A percentile compares a stretch with the other conserved stretches of the same genome.
These are phyloP conservation scores for Usnea hakonensis DNA, from an alignment of 495 filamentous ascomycete genomes.

Conservation along the genomic window DNA sequence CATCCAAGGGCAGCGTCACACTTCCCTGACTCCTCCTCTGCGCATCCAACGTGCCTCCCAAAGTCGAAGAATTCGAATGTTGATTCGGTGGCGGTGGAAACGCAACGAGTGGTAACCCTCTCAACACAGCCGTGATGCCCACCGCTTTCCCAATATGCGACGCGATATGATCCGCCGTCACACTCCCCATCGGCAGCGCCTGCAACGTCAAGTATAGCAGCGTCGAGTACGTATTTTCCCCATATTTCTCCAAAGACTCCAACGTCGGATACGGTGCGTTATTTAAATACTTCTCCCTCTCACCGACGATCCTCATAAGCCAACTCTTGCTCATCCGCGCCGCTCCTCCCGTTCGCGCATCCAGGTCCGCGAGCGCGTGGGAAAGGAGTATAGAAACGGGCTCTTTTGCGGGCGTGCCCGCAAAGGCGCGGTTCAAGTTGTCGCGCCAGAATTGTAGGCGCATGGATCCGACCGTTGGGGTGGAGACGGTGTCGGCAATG, in stretches of 20 bases:
- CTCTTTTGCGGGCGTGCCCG: slow-evolving; percentile 73
- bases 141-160: slow-evolving; percentile 90
- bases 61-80: slow-evolving; percentile 38
- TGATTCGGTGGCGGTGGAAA: slow-evolving; percentile 60
- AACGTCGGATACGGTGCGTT: slow-evolving; percentile 73
- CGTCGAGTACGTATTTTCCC: slow-evolving; percentile 88
- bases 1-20: slow-evolving; percentile 74
- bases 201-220: slow-evolving; percentile 86
- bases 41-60: slow-evolving; percentile 31
- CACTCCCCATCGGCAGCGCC: slow-evolving; percentile 61
- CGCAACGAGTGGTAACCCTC: slow-evolving; percentile 76
- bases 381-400: slow-evolving; percentile 81
- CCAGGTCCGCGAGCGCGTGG: slow-evolving; percentile 56
- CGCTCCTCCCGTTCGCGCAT: slow-evolving; percentile 45
- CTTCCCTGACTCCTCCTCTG: slow-evolving; percentile 48
- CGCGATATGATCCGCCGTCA: slow-evolving; percentile 87
- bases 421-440: slow-evolving; percentile 61
- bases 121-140: slow-evolving; percentile 75
- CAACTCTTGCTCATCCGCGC: slow-evolving; percentile 67
- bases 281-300: slow-evolving; percentile 73
- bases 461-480: slow-evolving; percentile 69
- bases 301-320: slow-evolving; percentile 67
- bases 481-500: slow-evolving; percentile 80
- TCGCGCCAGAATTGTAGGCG: slow-evolving; percentile 95
- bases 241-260: slow-evolving; percentile 72